phyloP scores from a whole-genome alignment of 306 rosid species.

The Begonia masoniana region DNA sequence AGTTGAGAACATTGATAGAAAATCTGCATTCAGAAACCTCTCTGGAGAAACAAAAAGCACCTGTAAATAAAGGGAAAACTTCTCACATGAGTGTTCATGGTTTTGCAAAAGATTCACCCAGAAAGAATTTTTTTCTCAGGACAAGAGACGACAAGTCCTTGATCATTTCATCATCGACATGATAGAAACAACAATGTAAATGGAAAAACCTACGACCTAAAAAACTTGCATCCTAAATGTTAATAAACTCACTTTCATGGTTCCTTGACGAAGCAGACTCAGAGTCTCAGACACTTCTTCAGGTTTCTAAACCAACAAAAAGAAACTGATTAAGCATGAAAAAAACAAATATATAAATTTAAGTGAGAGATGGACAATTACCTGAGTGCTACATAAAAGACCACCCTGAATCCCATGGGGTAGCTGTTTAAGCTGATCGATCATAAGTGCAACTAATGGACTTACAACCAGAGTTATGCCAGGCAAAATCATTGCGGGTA shows the following conservation, averaged over 20 bases:
- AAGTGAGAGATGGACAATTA: slow-evolving; percentile 13
- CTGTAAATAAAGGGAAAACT: slow-evolving; percentile 17
- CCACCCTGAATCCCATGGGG: slow-evolving; percentile 68
- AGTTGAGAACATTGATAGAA: slow-evolving; percentile 49
- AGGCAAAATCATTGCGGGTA: slow-evolving; percentile 64
- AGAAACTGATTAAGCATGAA: not conserved
- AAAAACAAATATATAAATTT: not conserved
- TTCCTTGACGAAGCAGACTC: slow-evolving; percentile 54
- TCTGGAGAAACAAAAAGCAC: slow-evolving; percentile 93
- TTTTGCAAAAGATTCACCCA: too few relatives aligned
- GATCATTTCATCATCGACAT: not conserved
- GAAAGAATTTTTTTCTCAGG: too few relatives aligned
- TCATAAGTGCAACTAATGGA: slow-evolving; percentile 85
- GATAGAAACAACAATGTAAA: not conserved
- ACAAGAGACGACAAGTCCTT: not conserved
- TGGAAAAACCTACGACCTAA: not conserved
- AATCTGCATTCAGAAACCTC: slow-evolving; percentile 72
- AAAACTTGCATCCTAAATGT: too few relatives aligned
- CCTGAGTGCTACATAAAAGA: slow-evolving; percentile 71
- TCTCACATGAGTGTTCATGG: too few relatives aligned
- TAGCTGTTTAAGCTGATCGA: slow-evolving; percentile 77
- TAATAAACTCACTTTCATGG: slow-evolving; percentile 39
- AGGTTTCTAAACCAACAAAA: slow-evolving; percentile 28
- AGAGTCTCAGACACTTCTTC: slow-evolving; percentile 63
- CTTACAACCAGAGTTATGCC: slow-evolving; percentile 83